Evolutionary conservation across 495 filamentous ascomycete genomes (phyloP).

Genomic region (Talaromyces adpressus): DNA sequence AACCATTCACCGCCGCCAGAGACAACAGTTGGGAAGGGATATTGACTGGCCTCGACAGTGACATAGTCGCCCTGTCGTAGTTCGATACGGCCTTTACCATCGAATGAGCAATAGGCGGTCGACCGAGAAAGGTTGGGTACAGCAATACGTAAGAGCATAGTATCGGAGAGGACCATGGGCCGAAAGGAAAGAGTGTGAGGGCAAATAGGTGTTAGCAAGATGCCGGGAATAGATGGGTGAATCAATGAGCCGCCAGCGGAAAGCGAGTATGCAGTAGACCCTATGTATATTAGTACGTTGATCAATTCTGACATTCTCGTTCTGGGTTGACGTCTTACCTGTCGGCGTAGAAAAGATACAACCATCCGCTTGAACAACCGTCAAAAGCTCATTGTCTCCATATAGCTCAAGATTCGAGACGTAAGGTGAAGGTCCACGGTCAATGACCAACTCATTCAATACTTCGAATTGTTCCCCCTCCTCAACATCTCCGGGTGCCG

Average conservation of each 20-base stretch:
- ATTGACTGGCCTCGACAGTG: constrained; percentile 87
- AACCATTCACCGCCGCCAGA: constrained; percentile 81
- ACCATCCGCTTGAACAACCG: constrained; percentile 91
- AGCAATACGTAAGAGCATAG: constrained; percentile 77
- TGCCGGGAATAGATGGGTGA: constrained; percentile 94
- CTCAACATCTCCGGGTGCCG: constrained; percentile 46
- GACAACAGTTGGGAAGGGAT: constrained; percentile 92
- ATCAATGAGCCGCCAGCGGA: constrained; percentile 94
- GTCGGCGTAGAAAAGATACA: constrained; percentile 97
- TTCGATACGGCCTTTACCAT: constrained; percentile 92
- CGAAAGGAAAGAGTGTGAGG: constrained; percentile 95
- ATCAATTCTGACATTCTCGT: constrained; percentile 6
- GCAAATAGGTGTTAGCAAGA: constrained; percentile 95
- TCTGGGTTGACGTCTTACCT: constrained; percentile 35
- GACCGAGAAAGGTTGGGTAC: constrained; percentile 79
- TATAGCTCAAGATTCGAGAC: constrained; percentile 94
- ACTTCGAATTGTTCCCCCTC: constrained; percentile 89
- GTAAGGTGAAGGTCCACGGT: constrained; percentile 93
- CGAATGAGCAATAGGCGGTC: constrained; percentile 91
- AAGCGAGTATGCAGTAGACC: constrained; percentile 91
- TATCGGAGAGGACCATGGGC: constrained; percentile 98
- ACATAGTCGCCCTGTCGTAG: constrained; percentile 88
- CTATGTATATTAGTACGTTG: constrained; percentile 20
- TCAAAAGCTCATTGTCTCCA: constrained; percentile 86
- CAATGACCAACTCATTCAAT: constrained; percentile 94